Percentiles rank a stretch among this genome's conserved stretches.
These are phyloP conservation scores for Ophiognomonia clavigignenti-juglandacearum DNA, from an alignment of 2,329 filamentous ascomycete species.

Conservation along the genomic window DNA sequence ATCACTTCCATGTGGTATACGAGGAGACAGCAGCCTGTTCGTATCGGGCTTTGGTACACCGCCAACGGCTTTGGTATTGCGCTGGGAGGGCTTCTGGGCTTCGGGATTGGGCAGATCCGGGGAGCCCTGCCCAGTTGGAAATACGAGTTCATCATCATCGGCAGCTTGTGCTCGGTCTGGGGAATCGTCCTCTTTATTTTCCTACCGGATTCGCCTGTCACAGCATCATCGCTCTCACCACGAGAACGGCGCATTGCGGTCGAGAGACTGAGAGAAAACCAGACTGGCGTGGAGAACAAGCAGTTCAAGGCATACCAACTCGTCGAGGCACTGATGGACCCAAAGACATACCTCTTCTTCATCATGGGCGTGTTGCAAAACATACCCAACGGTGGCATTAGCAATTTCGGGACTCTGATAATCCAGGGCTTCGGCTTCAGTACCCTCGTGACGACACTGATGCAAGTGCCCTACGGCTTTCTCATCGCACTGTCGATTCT, in stretches of 20 bases:
- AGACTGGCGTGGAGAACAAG: slow-evolving; percentile 30
- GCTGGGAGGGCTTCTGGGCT: slow-evolving; percentile 26
- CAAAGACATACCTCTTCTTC: slow-evolving; percentile 24
- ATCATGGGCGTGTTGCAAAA: slow-evolving; percentile 17
- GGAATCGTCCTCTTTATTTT: slow-evolving; percentile 18
- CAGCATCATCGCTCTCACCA: slow-evolving; percentile 18
- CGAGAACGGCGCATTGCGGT: slow-evolving; percentile 26
- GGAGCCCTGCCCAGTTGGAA: slow-evolving; percentile 23
- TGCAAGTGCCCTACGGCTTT: slow-evolving; percentile 23
- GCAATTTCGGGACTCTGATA: slow-evolving; percentile 43
- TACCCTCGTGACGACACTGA: slow-evolving; percentile 35
- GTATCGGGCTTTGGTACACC: slow-evolving; percentile 15
- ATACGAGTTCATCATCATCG: slow-evolving; percentile 32
- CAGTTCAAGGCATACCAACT: slow-evolving; percentile 25
- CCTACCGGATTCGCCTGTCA: slow-evolving; percentile 22
- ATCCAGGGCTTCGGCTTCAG: slow-evolving; percentile 48
- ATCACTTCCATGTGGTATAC: slow-evolving; percentile 16
- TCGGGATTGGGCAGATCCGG: slow-evolving; percentile 29
- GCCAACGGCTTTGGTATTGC: slow-evolving; percentile 17
- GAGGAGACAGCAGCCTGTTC: slow-evolving; percentile 11
- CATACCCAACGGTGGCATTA: slow-evolving; percentile 25
- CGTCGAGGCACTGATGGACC: slow-evolving; percentile 27
- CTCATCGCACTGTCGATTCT: slow-evolving; percentile 25
- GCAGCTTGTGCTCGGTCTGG: slow-evolving; percentile 28
- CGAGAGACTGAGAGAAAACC: slow-evolving; percentile 27